Evolutionary conservation across 164 flowering plant species (phyloP), one percentile per base, ranked within the genome.

Genomic region (Piper longum): DNA sequence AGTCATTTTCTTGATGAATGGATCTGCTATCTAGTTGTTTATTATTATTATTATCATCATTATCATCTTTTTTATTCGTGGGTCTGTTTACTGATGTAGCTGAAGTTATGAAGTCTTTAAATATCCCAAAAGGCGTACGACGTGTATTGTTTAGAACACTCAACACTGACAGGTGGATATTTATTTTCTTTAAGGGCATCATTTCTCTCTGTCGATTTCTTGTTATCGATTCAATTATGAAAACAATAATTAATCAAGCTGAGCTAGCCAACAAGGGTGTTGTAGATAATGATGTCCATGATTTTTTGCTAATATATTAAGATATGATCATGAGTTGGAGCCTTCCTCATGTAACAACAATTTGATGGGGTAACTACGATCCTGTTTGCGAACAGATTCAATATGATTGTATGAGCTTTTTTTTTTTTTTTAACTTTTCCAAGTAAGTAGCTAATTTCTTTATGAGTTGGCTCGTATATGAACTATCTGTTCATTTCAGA

Each of bases 101-200:
- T 73, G 80, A 81, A 62, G 89, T 76, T 17, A 85, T 89, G 97
- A 68, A 80, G 77, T 81, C 88, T 60, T 70, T 89, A 54, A 54
- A 84, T 64, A 84, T 89, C 60, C 95, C 95, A 7, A 83, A 65
- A 65, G 95, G 95, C 54, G 84, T 84, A 3, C 70, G 80, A 0
- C 88, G 95, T 54, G 91, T 85, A 61, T 83, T 89, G 66, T 89
- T 89, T 76, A 80, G 95, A 71, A 87, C 95, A 45, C 72, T 84
- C 62, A 89, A 89, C 73, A 85, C 92, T 54, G 91, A 89, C 69
- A 83, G 86, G 96, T 89, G 77, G 13, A 51, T 51, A 8, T 51
- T 51, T 51, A 16, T 16, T 51, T 16, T 9, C 11, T 51, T 51
- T 51, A 51, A 8, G 54, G 11, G 16, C 11, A 51, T 8, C 16